These are phyloP conservation scores for Bolboschoenus planiculmis DNA, from an alignment of 176 grass and related monocot genomes.

Conservation along the genomic window DNA sequence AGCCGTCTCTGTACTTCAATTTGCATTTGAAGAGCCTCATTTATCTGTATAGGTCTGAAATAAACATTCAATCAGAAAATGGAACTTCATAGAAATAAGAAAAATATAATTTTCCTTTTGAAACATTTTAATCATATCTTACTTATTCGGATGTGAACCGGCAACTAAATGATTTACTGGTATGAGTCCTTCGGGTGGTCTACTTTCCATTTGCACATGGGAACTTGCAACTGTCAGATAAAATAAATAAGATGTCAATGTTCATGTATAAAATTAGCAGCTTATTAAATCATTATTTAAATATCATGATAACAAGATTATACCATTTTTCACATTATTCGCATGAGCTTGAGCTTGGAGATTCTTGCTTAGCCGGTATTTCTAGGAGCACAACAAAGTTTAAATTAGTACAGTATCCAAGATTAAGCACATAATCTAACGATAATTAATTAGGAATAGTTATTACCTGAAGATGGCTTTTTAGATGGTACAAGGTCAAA, in stretches of 20 bases:
- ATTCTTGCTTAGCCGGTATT: constrained; percentile 86
- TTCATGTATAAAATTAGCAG: background rate
- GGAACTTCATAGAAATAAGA: background rate
- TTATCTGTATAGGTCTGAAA: constrained; percentile 64
- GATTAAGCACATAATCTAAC: constrained; percentile 6
- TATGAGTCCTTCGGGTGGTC: constrained; percentile 43
- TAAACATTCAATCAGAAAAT: background rate
- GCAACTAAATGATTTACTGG: constrained; percentile 29
- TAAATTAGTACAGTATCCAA: constrained; percentile 29
- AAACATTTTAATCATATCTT: background rate
- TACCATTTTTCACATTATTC: constrained; percentile 49
- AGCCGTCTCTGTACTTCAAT: constrained; percentile 97
- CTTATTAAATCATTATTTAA: background rate
- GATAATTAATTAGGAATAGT: constrained; percentile 13
- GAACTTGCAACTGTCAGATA: constrained; percentile 32
- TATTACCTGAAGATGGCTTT: constrained; percentile 94
- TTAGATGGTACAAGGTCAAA: constrained; percentile 90
- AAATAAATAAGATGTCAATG: constrained; percentile 17
- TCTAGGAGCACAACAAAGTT: constrained; percentile 37
- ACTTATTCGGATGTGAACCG: constrained; percentile 51
- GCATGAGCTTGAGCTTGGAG: constrained; percentile 49
- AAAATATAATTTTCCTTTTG: background rate
- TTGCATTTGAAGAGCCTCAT: constrained; percentile 82
- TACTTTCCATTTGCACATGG: constrained; percentile 24
- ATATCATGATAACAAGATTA: background rate